Conservation (phyloP, 805 yeast species). For the Ogataea saltuana region DNA sequence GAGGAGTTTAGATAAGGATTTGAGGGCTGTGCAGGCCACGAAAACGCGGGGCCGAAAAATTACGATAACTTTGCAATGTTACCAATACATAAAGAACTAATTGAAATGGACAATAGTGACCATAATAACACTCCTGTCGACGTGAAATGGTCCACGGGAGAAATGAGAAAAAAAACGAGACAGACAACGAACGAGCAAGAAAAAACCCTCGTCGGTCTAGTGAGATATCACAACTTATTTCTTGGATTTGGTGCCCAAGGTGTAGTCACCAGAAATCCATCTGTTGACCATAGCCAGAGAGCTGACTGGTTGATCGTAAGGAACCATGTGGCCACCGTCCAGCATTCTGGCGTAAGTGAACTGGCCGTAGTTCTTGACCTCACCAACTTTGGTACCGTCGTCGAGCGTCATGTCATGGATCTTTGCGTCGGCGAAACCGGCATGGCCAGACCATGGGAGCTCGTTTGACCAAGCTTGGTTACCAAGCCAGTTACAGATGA, state of each 20-base stretch:
- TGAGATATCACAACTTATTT: no score
- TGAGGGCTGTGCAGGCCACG: no score
- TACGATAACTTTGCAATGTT: no score
- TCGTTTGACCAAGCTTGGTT: slow-evolving; percentile 78
- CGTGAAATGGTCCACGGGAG: background rate
- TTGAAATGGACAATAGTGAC: no score
- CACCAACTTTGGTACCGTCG: slow-evolving; percentile 56
- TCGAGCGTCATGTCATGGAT: slow-evolving; percentile 28
- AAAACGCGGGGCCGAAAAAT: no score
- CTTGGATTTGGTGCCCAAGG: slow-evolving; percentile 35
- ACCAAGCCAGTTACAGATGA: slow-evolving; percentile 91
- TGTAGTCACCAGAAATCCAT: slow-evolving; percentile 66
- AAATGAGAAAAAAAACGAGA: background rate
- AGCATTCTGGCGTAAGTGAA: slow-evolving; percentile 77
- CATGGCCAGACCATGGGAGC: slow-evolving; percentile 60
- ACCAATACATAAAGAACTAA: no score
- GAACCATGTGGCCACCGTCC: slow-evolving; percentile 93
- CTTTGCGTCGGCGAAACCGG: slow-evolving; percentile 30
- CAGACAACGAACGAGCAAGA: no score
- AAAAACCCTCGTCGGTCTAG: no score
- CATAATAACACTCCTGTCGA: background rate
- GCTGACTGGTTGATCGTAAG: slow-evolving; percentile 79
- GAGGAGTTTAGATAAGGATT: slow-evolving; percentile 45
- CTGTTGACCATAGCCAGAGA: slow-evolving; percentile 69
- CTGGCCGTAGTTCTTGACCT: slow-evolving; percentile 67